These are phyloP conservation scores for Colletotrichum tamarilloi DNA, from an alignment of 2,329 filamentous ascomycete genomes.

Conservation along the genomic window DNA sequence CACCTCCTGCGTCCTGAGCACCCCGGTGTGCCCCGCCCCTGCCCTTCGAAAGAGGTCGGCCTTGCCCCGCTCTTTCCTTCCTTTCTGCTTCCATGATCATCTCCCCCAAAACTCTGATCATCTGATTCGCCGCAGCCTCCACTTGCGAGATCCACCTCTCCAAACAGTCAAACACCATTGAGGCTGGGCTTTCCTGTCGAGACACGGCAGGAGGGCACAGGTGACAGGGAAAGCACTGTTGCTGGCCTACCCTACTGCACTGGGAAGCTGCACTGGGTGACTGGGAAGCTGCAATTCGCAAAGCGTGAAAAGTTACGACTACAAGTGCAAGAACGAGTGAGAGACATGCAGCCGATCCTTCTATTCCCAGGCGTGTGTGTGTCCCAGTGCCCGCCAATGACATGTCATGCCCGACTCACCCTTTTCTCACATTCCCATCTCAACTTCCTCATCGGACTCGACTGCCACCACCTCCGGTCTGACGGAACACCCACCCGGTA, in stretches of 20 bases:
- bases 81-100: conserved; percentile 9
- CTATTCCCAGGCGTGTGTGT: background rate
- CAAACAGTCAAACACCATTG: background rate
- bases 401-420: background rate
- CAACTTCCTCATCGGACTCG: background rate
- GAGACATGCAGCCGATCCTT: background rate
- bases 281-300: too few species aligned
- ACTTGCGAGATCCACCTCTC: background rate
- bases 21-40: background rate
- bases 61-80: conserved; percentile 24
- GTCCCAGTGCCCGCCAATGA: background rate
- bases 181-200: background rate
- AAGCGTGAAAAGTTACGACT: background rate
- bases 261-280: too few species aligned
- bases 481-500: conserved; percentile 8
- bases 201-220: background rate
- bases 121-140: conserved; percentile 17
- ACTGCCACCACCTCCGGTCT: background rate
- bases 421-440: background rate
- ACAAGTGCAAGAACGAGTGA: background rate
- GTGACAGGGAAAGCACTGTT: too few species aligned
- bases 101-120: background rate
- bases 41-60: background rate
- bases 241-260: too few species aligned
- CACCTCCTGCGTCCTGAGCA: background rate